A percentile compares a stretch with the other conserved stretches of the same genome.
These are phyloP conservation scores for Beauveria varroae DNA, from an alignment of 2,329 filamentous ascomycete genomes.

Conservation along the genomic window DNA sequence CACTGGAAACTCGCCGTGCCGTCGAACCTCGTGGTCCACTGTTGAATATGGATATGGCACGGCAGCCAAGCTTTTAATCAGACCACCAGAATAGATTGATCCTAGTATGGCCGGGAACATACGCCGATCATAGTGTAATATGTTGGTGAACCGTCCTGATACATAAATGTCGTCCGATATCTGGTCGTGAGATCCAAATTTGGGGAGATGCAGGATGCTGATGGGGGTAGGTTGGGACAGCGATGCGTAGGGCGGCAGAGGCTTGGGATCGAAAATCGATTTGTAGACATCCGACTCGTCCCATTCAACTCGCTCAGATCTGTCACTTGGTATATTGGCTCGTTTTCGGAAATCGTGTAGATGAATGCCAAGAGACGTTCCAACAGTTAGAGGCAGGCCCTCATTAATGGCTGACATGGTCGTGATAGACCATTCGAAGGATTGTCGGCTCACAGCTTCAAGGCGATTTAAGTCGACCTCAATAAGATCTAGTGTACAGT, in stretches of 20 bases:
- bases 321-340: constrained; percentile 23
- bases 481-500: constrained; percentile 47
- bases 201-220: constrained; percentile 71
- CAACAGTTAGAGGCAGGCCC: constrained; percentile 69
- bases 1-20: constrained; percentile 45
- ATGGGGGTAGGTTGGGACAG: constrained; percentile 75
- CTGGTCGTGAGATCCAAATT: constrained; percentile 40
- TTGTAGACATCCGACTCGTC: constrained; percentile 25
- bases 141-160: constrained; percentile 79
- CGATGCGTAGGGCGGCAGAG: constrained; percentile 55
- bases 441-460: constrained; percentile 58
- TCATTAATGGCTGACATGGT: constrained; percentile 65
- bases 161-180: constrained; percentile 78
- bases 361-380: constrained; percentile 73
- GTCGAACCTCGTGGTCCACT: constrained; percentile 50
- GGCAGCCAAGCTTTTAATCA: constrained; percentile 64
- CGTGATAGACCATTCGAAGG: constrained; percentile 76
- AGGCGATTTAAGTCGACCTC: constrained; percentile 76
- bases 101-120: constrained; percentile 71
- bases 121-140: constrained; percentile 82
- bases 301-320: constrained; percentile 29
- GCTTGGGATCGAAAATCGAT: constrained; percentile 43
- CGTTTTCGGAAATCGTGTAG: constrained; percentile 66
- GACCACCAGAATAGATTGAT: constrained; percentile 76
- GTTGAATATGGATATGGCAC: constrained; percentile 62